Base-by-base conservation (phyloP, 306 rosid genomes). In the Purshia tridentata region DNA sequence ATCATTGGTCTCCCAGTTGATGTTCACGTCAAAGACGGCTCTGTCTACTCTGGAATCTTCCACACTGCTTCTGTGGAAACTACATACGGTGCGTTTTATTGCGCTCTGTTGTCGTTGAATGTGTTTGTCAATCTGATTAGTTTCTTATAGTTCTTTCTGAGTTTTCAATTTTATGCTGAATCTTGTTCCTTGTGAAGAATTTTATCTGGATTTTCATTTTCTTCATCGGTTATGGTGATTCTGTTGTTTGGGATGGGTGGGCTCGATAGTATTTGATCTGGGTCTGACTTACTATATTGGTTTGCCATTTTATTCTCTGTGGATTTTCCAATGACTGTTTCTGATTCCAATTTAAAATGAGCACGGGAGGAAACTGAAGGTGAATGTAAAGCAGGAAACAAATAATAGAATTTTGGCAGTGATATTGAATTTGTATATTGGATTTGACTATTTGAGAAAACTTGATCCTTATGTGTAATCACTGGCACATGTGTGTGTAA, bases 31-130 rank as follows among this genome's bases (percentile, higher is more conserved):
- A 89, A 72, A 69, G 93, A 93, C 79, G 97, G 97, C 58, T 93
- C 98, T 53, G 84, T 93, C 1, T 88, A 81, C 81, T 89, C 98
- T 78, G 98, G 97, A 79, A 87, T 86, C 84, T 89, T 93, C 88
- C 83, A 89, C 84, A 89, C 97, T 59, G 90, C 97, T 56, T 88
- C 84, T 61, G 67, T 81, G 49, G 86, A 86, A 14, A 69, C 57
- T 22, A 78, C 80, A 60, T 91, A 81, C n/a, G 94, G 97, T 89
- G 54, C 18, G 78, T 47, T 72, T 76, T 18, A 41, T 51, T 74
- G 18, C 6, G 12, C 57, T 80, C 48, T 67, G 48, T 13, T 67
- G 47, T 8, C 13, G 22, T 46, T 76, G 41, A 42, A 4, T 67
- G 46, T 44, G 50, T 64, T 65, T 37, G 20, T 10, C 29, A 44